Evolutionary conservation across 225 moss, liverwort and hornwort species (phyloP).

Genomic region (Bryoerythrophyllum caledonicum): DNA sequence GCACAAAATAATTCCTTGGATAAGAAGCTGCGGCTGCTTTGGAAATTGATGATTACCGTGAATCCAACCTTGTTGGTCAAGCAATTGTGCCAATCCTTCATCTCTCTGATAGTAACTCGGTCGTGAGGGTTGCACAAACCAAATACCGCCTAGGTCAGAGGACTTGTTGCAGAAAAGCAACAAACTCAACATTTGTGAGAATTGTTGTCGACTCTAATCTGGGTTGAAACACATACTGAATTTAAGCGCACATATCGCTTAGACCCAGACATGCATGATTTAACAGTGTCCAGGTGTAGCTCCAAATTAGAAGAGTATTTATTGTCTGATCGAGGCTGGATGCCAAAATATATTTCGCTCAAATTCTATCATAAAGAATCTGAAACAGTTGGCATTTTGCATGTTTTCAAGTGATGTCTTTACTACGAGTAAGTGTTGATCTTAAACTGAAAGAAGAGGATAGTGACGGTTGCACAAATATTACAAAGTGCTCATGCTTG

Average conservation of each 20-base stretch:
- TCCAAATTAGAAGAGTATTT: constrained; percentile 81
- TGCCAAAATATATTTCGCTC: constrained; percentile 17
- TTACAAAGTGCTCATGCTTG: neutral
- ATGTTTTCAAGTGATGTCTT: too few relatives aligned
- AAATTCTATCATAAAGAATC: constrained; percentile 1
- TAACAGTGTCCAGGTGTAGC: constrained; percentile 69
- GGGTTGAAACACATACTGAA: neutral
- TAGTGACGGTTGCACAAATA: neutral
- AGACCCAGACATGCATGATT: constrained; percentile 83
- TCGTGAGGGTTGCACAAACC: constrained; percentile 75
- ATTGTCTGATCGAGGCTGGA: constrained; percentile 72
- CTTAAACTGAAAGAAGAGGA: too few relatives aligned
- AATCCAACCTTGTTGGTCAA: constrained; percentile 92
- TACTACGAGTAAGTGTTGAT: too few relatives aligned
- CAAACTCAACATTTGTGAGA: too few relatives aligned
- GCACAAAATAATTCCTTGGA: constrained; percentile 6
- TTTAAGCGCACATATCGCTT: constrained; percentile 55
- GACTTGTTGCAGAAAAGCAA: too few relatives aligned
- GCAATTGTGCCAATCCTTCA: constrained; percentile 92
- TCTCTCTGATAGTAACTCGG: constrained; percentile 72
- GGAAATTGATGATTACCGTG: constrained; percentile 55
- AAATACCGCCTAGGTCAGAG: constrained; percentile 14
- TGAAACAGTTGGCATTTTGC: constrained; percentile 1
- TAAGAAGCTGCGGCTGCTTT: constrained; percentile 1
- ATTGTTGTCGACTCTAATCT: neutral